Percentiles rank a stretch among this genome's conserved stretches.
Evolutionary conservation across 2,329 filamentous ascomycete species (phyloP).

Genomic region (Botrytis deweyae): DNA sequence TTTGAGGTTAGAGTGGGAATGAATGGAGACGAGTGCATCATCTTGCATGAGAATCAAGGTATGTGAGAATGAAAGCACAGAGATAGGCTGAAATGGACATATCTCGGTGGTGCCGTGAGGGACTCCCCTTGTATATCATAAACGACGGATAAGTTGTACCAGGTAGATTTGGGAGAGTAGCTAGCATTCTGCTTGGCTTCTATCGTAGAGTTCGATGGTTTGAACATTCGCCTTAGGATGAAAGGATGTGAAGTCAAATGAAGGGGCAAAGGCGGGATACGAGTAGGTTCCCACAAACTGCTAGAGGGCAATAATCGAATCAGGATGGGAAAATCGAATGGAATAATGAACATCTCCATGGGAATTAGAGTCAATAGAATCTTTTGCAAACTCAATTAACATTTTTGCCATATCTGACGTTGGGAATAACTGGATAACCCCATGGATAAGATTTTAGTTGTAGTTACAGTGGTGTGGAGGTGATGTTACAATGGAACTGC

Average conservation of each 20-base stretch:
- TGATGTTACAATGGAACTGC: conserved; percentile 3
- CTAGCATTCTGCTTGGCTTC: not conserved
- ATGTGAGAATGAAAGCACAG: not conserved
- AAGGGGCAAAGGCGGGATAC: not conserved
- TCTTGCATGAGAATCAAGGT: not conserved
- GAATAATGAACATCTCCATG: not conserved
- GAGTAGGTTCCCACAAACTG: not conserved
- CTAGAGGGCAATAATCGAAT: not conserved
- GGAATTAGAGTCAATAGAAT: not conserved
- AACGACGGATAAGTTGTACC: conserved; percentile 1
- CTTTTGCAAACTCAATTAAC: not conserved
- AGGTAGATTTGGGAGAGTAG: not conserved
- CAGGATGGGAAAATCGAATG: not conserved
- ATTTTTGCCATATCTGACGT: not conserved
- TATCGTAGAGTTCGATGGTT: not conserved
- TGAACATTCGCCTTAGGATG: not conserved
- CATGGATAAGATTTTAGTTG: not conserved
- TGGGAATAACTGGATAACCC: not conserved
- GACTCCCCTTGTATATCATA: conserved; percentile 10
- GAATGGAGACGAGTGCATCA: conserved; percentile 15
- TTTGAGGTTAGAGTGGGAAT: conserved; percentile 1
- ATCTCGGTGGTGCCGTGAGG: conserved; percentile 14
- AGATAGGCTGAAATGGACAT: conserved; percentile 3
- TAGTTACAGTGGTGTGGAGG: not conserved
- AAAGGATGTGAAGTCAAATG: not conserved